Base-by-base conservation (phyloP, 139 green algal species). In the Tetraselmis striata region DNA sequence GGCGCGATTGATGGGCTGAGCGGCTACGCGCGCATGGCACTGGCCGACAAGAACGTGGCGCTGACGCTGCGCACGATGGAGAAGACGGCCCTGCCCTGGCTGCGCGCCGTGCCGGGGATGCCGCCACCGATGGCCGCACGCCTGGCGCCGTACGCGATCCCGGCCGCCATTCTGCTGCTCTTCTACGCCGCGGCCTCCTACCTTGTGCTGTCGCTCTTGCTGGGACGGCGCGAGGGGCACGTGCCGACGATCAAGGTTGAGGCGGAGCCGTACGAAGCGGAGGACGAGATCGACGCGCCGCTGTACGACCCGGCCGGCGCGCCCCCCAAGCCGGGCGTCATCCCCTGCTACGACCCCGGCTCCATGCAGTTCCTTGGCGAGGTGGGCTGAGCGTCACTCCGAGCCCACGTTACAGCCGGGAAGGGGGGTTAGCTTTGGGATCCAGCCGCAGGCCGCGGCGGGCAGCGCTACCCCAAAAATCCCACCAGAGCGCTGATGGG, bases 271-370 rank as follows among this genome's bases (percentile, higher is more conserved):
- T 85, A 31, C 31, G 86, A 90, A 28, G 80, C 80, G 0, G 77
- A 83, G 0, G 84, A 88, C 76, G 79, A 29, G 1, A 87, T 88
- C 59, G 80, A 77, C n/a, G 82, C 76, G 1, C 78, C 32, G 23
- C 79, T 83, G 32, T 90, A 91, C 78, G 85, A 85, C 32, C 86
- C 85, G 29, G 18, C 5, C 45, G 32, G 28, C 23, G 83, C 91
- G 87, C 84, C 80, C 0, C n/a, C 76, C 1, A 77, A 85, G 75
- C 89, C 90, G 75, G 45, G 84, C n/a, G 80, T 85, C 25, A 91
- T 96, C 11, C 91, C 91, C 23, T 96, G 91, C 26, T 94, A 96
- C 82, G 94, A 99, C 79, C 96, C 96, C 1, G 92, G 87, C 74
- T 98, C 89, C 1, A 92, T 96, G 90, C 85, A 95, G 76, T 88